These are phyloP conservation scores for Solanum hybrid DNA, from an alignment of 305 asterid genomes.

Conservation along the genomic window DNA sequence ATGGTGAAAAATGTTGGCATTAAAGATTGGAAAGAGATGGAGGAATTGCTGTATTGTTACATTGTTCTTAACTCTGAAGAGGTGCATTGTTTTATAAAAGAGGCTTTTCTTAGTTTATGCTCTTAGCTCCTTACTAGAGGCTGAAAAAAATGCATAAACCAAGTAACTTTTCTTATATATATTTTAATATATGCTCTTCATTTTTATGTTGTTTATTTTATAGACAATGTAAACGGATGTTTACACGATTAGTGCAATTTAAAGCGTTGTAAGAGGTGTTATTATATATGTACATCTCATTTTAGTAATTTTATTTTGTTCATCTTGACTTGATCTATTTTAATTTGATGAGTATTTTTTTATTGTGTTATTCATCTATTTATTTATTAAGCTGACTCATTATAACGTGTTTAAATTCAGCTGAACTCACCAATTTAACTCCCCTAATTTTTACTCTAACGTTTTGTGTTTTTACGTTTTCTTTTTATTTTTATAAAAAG, in stretches of 20 bases:
- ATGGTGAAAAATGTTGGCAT: conserved; percentile 40
- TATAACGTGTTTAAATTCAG: neutral
- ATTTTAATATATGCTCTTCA: neutral
- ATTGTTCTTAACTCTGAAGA: conserved; percentile 46
- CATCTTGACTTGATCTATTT: neutral
- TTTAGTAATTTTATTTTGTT: neutral
- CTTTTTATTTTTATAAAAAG: neutral
- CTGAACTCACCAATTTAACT: neutral
- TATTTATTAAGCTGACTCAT: neutral
- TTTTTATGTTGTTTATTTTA: neutral
- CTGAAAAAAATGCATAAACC: neutral
- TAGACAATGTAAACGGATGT: neutral
- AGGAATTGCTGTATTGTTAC: conserved; percentile 54
- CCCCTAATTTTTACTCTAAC: neutral
- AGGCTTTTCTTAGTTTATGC: conserved; percentile 46
- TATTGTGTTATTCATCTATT: accelerated
- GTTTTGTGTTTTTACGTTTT: neutral
- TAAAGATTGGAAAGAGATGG: conserved; percentile 53
- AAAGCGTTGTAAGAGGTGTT: neutral
- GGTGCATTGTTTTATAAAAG: conserved; percentile 26
- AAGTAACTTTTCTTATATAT: neutral
- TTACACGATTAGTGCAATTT: neutral
- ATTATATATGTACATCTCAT: neutral
- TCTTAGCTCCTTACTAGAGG: neutral
- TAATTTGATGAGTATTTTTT: neutral